phyloP scores from a whole-genome alignment of 306 rosid genomes.

The Rosa chinensis region DNA sequence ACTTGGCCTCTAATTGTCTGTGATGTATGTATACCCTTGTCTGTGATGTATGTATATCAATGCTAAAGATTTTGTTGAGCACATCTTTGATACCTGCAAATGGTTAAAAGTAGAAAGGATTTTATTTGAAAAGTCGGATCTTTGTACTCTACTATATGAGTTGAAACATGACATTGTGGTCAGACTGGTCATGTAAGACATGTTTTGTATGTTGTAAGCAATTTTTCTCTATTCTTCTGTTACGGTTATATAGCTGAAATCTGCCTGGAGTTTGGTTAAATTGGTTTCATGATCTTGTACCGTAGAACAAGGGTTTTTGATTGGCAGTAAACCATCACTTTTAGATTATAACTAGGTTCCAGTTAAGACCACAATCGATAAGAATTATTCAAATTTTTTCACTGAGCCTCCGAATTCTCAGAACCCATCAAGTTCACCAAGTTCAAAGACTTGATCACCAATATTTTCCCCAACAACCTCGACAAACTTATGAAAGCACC shows the following conservation, averaged over 20 bases:
- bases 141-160: slow-evolving; percentile 16
- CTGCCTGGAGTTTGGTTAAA: not conserved
- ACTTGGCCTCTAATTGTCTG: slow-evolving; percentile 54
- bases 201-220: not conserved
- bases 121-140: not conserved
- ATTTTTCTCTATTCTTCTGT: not conserved
- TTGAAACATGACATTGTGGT: not conserved
- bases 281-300: not conserved
- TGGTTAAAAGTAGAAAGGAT: not conserved
- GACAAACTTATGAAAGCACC: no score
- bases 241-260: not conserved
- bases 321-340: not conserved
- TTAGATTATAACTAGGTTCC: no score
- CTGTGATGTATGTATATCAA: not conserved
- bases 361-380: no score
- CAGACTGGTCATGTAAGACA: not conserved
- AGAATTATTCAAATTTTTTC: no score
- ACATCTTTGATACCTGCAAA: slow-evolving; percentile 15
- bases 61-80: not conserved
- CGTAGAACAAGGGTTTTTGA: not conserved
- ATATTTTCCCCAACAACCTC: no score
- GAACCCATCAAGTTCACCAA: no score
- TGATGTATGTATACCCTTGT: not conserved
- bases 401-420: no score
- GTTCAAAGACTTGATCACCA: no score